Evolutionary conservation across 176 grass and related monocot species (phyloP).

Genomic region (Oryza meridionalis): DNA sequence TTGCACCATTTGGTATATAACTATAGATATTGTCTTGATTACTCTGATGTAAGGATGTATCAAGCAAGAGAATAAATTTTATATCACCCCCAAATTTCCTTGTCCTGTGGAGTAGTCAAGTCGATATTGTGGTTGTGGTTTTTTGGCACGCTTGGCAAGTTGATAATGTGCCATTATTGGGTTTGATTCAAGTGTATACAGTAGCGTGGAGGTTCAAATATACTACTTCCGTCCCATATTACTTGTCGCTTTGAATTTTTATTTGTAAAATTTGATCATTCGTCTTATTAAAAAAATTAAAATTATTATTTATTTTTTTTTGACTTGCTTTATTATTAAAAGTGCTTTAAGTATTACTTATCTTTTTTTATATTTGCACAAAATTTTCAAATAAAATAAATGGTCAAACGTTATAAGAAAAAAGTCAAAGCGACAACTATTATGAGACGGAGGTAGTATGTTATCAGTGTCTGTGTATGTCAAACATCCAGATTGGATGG

Average conservation of each 20-base stretch:
- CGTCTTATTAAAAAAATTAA: too few species aligned
- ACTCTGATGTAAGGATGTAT: constrained; percentile 37
- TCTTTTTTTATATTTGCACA: too few species aligned
- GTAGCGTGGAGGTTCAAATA: not conserved
- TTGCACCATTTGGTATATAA: constrained; percentile 32
- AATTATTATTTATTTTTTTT: too few species aligned
- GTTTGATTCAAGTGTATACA: constrained; percentile 12
- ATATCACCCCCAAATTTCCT: constrained; percentile 1
- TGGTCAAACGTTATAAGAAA: too few species aligned
- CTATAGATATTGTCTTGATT: constrained; percentile 7
- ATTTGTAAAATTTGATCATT: too few species aligned
- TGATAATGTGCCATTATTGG: not conserved
- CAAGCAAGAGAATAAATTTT: constrained; percentile 11
- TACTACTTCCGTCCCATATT: too few species aligned
- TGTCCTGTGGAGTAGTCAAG: not conserved
- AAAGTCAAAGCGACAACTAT: too few species aligned
- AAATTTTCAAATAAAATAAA: too few species aligned
- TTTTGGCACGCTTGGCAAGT: not conserved
- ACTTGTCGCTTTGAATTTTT: too few species aligned
- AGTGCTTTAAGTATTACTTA: too few species aligned
- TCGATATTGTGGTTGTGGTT: not conserved
- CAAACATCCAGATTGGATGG: not conserved
- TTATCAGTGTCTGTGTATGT: not conserved
- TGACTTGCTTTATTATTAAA: too few species aligned
- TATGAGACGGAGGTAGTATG: too few species aligned